phyloP scores from a whole-genome alignment of 2,329 filamentous ascomycete genomes.

The Chaetomium globosum region DNA sequence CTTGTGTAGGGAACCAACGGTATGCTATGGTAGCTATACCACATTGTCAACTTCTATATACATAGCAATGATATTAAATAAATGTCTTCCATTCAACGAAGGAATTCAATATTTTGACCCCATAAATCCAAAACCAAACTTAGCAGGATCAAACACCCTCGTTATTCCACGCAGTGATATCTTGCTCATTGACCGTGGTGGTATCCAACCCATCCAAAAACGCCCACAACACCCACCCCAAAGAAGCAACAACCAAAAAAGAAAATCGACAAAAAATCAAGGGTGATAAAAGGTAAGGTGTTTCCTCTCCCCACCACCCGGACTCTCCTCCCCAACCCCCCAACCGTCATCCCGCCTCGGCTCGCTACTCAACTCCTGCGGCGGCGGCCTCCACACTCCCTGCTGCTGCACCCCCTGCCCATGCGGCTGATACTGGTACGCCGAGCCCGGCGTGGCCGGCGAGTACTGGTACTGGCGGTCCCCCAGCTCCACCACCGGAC shows the following conservation, averaged over 20 bases:
- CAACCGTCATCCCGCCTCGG: background rate
- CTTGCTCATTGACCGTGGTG: too few species aligned
- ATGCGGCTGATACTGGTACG: background rate
- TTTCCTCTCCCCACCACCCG: background rate
- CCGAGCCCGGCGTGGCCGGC: background rate
- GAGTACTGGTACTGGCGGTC: background rate
- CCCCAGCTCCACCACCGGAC: background rate
- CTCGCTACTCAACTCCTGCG: constrained; percentile 30
- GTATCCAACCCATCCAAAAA: constrained; percentile 1
- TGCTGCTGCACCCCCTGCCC: background rate
- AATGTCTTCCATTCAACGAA: background rate
- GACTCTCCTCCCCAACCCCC: constrained; percentile 17
- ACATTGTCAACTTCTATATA: background rate
- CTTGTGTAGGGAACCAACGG: too few species aligned
- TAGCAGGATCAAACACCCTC: background rate
- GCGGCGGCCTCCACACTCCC: constrained; percentile 11
- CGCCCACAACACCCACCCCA: background rate
- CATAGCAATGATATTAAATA: background rate
- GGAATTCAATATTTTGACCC: background rate
- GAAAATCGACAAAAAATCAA: background rate
- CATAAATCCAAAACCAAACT: background rate
- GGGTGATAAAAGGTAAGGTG: constrained; percentile 37
- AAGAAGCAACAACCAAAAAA: background rate
- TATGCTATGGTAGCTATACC: background rate
- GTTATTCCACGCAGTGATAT: background rate